Conservation (phyloP, 2,329 filamentous ascomycete genomes). For the Trichoderma sp. region DNA sequence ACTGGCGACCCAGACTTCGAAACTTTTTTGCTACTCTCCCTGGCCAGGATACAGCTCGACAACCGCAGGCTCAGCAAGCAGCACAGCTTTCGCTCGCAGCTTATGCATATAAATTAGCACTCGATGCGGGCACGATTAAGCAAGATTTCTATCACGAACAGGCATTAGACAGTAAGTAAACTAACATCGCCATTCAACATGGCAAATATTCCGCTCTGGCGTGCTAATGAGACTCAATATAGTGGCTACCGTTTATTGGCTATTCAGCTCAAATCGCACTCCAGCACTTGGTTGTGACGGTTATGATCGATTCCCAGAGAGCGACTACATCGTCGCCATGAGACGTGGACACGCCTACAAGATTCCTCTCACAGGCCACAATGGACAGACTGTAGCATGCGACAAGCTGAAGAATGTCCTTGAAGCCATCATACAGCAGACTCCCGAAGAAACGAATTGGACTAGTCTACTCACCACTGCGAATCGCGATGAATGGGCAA, state of each 20-base stretch:
- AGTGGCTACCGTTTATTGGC: conserved; percentile 14
- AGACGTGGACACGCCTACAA: conserved; percentile 9
- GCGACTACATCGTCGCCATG: conserved; percentile 20
- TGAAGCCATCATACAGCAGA: background rate
- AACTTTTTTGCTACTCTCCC: conserved; percentile 18
- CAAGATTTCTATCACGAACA: conserved; percentile 17
- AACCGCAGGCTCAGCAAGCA: conserved; percentile 3
- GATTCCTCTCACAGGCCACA: background rate
- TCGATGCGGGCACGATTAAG: conserved; percentile 2
- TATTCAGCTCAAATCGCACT: conserved; percentile 9
- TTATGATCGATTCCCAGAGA: conserved; percentile 1
- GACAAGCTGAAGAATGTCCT: background rate
- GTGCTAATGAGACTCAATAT: background rate
- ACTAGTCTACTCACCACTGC: conserved; percentile 22
- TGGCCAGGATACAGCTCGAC: background rate
- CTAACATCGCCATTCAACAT: background rate
- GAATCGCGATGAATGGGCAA: conserved; percentile 26
- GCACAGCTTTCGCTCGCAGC: background rate
- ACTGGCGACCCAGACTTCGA: conserved; percentile 6
- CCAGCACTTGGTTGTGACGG: conserved; percentile 2
- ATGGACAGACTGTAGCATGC: background rate
- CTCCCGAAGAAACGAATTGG: background rate
- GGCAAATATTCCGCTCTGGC: background rate
- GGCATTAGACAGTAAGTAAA: conserved; percentile 7
- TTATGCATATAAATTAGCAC: background rate